Base-by-base conservation (phyloP, 2,329 filamentous ascomycete species). In the Colletotrichum sp. region DNA sequence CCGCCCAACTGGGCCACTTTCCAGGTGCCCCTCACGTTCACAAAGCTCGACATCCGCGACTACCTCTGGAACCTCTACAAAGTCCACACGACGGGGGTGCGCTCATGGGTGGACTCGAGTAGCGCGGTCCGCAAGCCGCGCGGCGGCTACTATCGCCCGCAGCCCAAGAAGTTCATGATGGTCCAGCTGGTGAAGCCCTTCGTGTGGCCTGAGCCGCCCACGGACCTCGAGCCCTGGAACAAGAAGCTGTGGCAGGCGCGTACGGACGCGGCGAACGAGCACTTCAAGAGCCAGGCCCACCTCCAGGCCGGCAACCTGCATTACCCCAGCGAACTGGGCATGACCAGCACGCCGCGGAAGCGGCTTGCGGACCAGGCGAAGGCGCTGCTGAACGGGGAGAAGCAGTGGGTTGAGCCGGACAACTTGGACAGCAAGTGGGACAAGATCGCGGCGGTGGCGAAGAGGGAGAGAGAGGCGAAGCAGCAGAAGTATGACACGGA, bases 1-100 rank as follows among this genome's bases (percentile, higher is more conserved):
- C 93, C 95, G 9, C 92, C 96, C 25, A 94, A 93, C 84, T 95
- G 95, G 84, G 97, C 96, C 78, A 94, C 93, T 81, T 99, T 99
- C 91, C 90, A 93, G 82, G 96, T 98, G 36, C 97, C 97, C 13
- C 90, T 99, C 80, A 93, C 92, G 81, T 96, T 98, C 89, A 98
- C 95, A 89, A 99, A 99, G 88, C 93, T 99, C 85, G 97, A 99
- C 85, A 88, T 99, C 57, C 95, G 96, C 85, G 96, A 98, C 88
- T 99, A 99, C 88, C 93, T 99, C 77, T 95, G 92, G 88, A 93
- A 98, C 85, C 91, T 91, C 59, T 99, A 99, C 89, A 90, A 91
- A 77, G 93, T 99, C 77, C 90, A 93, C 78, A 92, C 93, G 70
- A 87, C 92, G 69, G 89, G 89, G 79, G 92, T 99, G 77, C 94